Evolutionary conservation across 2,329 filamentous ascomycete species (phyloP), one percentile per base, ranked within the genome.

Genomic region (Aureobasidium sp.): DNA sequence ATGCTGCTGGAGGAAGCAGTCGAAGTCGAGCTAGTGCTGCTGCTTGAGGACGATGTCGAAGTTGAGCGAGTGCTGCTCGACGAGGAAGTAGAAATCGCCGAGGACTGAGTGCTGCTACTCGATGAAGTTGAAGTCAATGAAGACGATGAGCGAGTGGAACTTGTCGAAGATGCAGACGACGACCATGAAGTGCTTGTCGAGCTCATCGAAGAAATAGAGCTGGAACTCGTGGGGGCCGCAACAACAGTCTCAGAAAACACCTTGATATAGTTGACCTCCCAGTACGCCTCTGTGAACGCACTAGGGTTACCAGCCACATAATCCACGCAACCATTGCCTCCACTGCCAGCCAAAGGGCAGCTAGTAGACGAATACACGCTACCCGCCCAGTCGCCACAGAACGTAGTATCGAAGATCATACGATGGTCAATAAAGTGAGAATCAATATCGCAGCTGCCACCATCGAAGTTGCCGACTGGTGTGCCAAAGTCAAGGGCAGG

Each of bases 341-440:
- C 55, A 16, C 32, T 29, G 6, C 54, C 50, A 30, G 65, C 66
- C 48, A 61, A 62, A 5, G 64, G 57, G 50, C 54, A 65, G 4
- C 48, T 58, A 5, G 62, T 59, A 8, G 34, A 8, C 9, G 32
- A 29, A 52, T 65, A 67, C 9, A 64, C 59, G 13, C 39, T 42
- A 9, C 66, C 66, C 11, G 66, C 66, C 66, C 66, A 68, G 63
- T 67, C 63, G 27, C 71, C 71, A 60, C 71, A 73, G 55, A 73
- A 73, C 21, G 69, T 81, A 29, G 76, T 76, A 74, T 94, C 94
- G 79, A 95, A 91, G 7, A 82, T 84, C 30, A 82, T 76, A 13
- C 68, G 62, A 50, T 75, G 70, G 50, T 74, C 65, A 2, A 52
- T 67, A 67, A 77, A 75, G 16, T 71, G 63, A 13, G 59, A 55